Percentiles rank a stretch among this genome's conserved stretches.
phyloP scores from a whole-genome alignment of 257 asterid species.

The Orobanche coerulescens region DNA sequence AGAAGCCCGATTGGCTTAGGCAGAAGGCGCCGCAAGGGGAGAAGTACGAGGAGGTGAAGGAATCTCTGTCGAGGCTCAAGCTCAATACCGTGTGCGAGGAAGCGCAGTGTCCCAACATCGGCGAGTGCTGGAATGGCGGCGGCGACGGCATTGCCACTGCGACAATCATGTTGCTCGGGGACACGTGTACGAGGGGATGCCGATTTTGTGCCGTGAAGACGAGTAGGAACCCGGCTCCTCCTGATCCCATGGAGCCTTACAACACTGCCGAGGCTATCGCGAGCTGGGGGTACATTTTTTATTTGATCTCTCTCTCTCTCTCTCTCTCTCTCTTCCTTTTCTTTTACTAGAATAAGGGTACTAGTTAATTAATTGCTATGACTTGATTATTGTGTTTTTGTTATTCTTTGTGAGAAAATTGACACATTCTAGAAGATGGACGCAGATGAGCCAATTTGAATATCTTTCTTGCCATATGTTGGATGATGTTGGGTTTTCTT shows the following conservation, averaged over 20 bases:
- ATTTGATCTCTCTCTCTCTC: not conserved
- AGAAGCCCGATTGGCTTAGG: conserved; percentile 89
- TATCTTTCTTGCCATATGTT: not conserved
- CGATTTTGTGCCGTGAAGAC: conserved; percentile 97
- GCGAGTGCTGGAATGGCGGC: conserved; percentile 99
- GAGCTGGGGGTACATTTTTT: conserved; percentile 75
- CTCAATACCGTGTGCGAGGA: conserved; percentile 92
- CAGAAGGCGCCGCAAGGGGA: conserved; percentile 98
- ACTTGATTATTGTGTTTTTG: not conserved
- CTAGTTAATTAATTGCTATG: not conserved
- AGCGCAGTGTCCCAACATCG: conserved; percentile 97
- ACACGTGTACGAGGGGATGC: conserved; percentile 95
- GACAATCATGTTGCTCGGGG: conserved; percentile 91
- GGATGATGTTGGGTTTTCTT: not conserved
- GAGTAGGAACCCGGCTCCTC: conserved; percentile 84
- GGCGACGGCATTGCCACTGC: conserved; percentile 96
- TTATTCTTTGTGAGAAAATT: not conserved
- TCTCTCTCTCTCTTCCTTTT: not conserved
- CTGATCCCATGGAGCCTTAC: conserved; percentile 93
- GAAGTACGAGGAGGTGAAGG: conserved; percentile 79
- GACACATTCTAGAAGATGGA: not conserved
- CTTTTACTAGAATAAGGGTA: not conserved
- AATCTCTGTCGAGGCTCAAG: conserved; percentile 64
- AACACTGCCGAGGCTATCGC: conserved; percentile 90
- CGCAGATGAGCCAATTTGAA: not conserved